phyloP scores from a whole-genome alignment of 2,329 filamentous ascomycete species.

The Pezicula rhizophila region DNA sequence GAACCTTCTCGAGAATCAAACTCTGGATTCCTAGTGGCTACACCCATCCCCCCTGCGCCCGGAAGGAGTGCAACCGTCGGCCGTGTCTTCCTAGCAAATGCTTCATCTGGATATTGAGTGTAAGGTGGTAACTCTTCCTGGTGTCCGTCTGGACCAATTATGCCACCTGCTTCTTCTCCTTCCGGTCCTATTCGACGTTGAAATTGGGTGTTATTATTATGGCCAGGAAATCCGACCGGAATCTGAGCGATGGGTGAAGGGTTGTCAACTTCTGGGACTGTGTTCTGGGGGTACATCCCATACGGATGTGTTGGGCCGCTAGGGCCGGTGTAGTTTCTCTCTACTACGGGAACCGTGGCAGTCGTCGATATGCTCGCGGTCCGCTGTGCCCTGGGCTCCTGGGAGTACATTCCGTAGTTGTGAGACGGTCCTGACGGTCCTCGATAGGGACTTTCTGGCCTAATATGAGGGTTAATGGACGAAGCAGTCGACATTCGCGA shows the following conservation, averaged over 20 bases:
- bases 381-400: slow-evolving; percentile 52
- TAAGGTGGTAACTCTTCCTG: slow-evolving; percentile 90
- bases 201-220: slow-evolving; percentile 48
- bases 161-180: slow-evolving; percentile 79
- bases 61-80: slow-evolving; percentile 24
- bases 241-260: slow-evolving; percentile 38
- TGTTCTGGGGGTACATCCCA: slow-evolving; percentile 77
- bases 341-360: slow-evolving; percentile 57
- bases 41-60: slow-evolving; percentile 55
- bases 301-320: slow-evolving; percentile 78
- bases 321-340: slow-evolving; percentile 52
- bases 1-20: slow-evolving; percentile 51
- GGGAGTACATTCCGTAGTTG: slow-evolving; percentile 80
- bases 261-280: slow-evolving; percentile 50
- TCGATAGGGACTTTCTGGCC: slow-evolving; percentile 48
- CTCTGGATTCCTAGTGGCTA: slow-evolving; percentile 56
- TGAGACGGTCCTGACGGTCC: slow-evolving; percentile 67
- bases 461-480: slow-evolving; percentile 19
- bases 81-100: slow-evolving; percentile 48
- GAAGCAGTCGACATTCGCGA: slow-evolving; percentile 24
- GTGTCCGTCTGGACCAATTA: slow-evolving; percentile 83
- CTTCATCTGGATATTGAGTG: slow-evolving; percentile 77
- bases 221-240: slow-evolving; percentile 69
- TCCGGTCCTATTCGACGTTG: slow-evolving; percentile 69
- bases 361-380: slow-evolving; percentile 65